Conservation (phyloP, 805 yeast species). For the Saccharomycopsis sp. region DNA sequence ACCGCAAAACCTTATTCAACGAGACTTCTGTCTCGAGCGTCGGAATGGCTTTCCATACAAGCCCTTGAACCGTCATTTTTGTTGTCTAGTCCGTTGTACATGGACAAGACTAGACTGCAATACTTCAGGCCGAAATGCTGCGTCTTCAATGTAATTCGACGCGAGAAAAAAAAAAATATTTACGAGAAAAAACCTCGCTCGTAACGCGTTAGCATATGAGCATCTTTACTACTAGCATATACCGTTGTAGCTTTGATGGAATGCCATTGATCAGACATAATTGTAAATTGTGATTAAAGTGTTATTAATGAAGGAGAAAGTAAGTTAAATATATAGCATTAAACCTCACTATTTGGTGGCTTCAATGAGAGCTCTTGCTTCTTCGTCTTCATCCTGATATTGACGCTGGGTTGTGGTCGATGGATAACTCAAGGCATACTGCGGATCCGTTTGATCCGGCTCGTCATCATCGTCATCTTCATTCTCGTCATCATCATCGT, state of each 20-base stretch:
- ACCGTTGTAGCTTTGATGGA: too few species aligned
- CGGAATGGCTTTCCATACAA: constrained; percentile 18
- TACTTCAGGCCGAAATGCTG: too few species aligned
- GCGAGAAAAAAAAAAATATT: too few species aligned
- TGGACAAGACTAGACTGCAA: too few species aligned
- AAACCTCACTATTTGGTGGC: constrained; percentile 4
- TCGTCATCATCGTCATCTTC: constrained; percentile 14
- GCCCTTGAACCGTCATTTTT: constrained; percentile 10
- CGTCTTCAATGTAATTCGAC: too few species aligned
- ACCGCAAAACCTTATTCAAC: constrained; percentile 60
- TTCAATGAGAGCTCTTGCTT: constrained; percentile 16
- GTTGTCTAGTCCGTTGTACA: constrained; percentile 1
- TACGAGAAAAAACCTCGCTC: background rate
- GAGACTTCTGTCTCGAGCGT: constrained; percentile 38
- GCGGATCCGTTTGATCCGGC: constrained; percentile 20
- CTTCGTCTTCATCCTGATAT: constrained; percentile 22
- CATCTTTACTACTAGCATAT: too few species aligned
- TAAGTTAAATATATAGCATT: background rate
- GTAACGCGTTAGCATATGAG: background rate
- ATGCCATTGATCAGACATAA: too few species aligned
- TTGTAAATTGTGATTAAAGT: too few species aligned
- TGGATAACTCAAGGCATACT: constrained; percentile 13
- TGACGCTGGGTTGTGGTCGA: constrained; percentile 19
- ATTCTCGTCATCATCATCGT: constrained; percentile 14
- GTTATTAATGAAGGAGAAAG: background rate